Evolutionary conservation across 305 asterid species (phyloP).

Genomic region (Solanum hybrid): DNA sequence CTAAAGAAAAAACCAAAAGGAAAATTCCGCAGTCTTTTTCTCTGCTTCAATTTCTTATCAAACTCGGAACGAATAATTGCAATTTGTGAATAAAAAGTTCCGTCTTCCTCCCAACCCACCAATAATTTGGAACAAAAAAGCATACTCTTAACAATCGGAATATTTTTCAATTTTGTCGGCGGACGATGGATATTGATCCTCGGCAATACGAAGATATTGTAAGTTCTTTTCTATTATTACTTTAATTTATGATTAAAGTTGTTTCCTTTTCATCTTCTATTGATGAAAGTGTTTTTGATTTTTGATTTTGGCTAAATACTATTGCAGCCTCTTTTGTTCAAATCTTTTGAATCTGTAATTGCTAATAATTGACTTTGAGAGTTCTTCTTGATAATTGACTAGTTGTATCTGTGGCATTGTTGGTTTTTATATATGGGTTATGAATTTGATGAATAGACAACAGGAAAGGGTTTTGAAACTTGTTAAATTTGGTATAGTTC

Average conservation of each 20-base stretch:
- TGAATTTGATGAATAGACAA: not conserved
- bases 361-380: not conserved
- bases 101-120: not conserved
- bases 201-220: slow-evolving; percentile 54
- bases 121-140: not conserved
- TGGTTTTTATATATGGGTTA: not conserved
- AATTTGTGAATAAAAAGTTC: not conserved
- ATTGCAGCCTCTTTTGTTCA: not conserved
- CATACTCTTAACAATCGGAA: not conserved
- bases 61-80: not conserved
- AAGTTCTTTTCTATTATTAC: slow-evolving; percentile 16
- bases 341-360: not conserved
- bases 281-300: not conserved
- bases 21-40: not conserved
- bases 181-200: slow-evolving; percentile 62
- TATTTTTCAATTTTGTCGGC: not conserved
- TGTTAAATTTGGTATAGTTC: not conserved
- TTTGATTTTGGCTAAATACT: not conserved
- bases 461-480: not conserved
- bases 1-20: not conserved
- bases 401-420: not conserved
- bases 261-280: not conserved
- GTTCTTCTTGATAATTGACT: not conserved
- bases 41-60: not conserved
- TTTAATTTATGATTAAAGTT: not conserved